These are phyloP conservation scores for Boletus tomentosulus DNA, from an alignment of 768 basidiomycete genomes.

Conservation along the genomic window DNA sequence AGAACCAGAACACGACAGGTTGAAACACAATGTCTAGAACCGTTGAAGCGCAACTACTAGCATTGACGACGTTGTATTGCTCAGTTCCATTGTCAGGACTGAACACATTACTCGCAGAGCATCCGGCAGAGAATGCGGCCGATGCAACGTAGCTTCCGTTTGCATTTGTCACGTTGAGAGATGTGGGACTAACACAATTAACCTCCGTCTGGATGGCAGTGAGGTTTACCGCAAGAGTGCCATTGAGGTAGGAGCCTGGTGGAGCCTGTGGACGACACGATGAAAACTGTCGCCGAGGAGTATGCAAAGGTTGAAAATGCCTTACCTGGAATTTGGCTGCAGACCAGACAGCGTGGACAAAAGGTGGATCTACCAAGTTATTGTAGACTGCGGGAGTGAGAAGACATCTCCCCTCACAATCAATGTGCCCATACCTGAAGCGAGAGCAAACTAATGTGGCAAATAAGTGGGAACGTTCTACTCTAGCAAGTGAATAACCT, in stretches of 20 bases:
- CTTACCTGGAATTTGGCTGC: conserved; percentile 48
- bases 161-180: conserved; percentile 21
- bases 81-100: conserved; percentile 33
- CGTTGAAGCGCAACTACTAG: conserved; percentile 28
- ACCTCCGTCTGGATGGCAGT: conserved; percentile 42
- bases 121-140: conserved; percentile 48
- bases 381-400: conserved; percentile 28
- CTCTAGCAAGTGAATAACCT: conserved; percentile 14
- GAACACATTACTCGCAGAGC: conserved; percentile 37
- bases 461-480: not conserved
- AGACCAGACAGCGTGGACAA: conserved; percentile 50
- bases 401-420: not conserved
- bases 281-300: not conserved
- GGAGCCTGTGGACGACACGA: conserved; percentile 37
- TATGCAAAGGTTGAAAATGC: not conserved
- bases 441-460: conserved; percentile 32
- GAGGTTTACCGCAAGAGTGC: conserved; percentile 48
- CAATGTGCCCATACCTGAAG: conserved; percentile 20
- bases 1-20: conserved; percentile 71
- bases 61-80: conserved; percentile 49
- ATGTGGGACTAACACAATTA: conserved; percentile 44
- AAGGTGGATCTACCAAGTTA: conserved; percentile 53
- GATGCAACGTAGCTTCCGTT: conserved; percentile 35
- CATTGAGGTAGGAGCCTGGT: conserved; percentile 42
- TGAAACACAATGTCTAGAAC: conserved; percentile 37